phyloP scores from a whole-genome alignment of 345 rosid genomes.

The Heritiera fomes region DNA sequence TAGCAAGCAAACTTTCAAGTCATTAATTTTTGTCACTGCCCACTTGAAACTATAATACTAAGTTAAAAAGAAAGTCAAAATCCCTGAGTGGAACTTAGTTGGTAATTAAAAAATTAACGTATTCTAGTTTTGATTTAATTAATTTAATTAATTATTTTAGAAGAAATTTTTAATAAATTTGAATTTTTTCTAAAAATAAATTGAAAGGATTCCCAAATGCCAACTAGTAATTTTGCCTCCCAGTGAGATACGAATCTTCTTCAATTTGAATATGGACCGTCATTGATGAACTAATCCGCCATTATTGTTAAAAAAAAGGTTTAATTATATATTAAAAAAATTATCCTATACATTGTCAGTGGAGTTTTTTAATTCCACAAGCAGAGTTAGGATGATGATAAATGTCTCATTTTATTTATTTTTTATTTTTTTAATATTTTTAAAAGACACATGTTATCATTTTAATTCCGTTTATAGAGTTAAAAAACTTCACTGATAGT shows the following conservation, averaged over 20 bases:
- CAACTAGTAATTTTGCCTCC: background rate
- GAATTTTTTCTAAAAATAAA: too few species aligned
- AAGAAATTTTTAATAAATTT: too few species aligned
- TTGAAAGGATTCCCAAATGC: background rate
- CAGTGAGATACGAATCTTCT: background rate
- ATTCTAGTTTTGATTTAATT: too few species aligned
- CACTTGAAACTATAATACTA: background rate
- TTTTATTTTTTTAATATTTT: too few species aligned
- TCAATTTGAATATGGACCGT: background rate
- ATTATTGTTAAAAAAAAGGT: background rate
- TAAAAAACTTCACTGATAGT: too few species aligned
- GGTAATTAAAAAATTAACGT: background rate
- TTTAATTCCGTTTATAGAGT: too few species aligned
- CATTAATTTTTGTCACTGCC: background rate
- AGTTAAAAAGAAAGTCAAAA: background rate
- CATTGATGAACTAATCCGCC: background rate
- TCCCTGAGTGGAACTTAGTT: background rate
- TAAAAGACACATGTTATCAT: too few species aligned
- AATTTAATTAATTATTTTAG: too few species aligned
- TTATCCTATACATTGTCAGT: too few species aligned
- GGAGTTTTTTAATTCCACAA: too few species aligned
- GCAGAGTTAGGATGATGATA: too few species aligned
- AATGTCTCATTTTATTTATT: too few species aligned
- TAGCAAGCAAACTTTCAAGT: background rate
- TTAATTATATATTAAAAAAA: background rate